These are phyloP conservation scores for Ormosia semicastrata DNA, from an alignment of 306 rosid species.

Conservation along the genomic window DNA sequence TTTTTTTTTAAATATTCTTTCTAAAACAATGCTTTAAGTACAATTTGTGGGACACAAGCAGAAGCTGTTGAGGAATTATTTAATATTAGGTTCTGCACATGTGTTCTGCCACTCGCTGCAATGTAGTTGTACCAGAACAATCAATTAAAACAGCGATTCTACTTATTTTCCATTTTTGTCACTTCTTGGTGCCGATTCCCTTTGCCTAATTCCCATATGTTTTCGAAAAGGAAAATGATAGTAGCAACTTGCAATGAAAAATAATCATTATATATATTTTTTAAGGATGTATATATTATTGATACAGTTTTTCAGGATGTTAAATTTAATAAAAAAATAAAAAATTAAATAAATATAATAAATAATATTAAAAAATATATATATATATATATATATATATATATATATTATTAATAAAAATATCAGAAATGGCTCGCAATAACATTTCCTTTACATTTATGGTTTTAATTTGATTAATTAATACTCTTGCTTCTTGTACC, in stretches of 20 bases:
- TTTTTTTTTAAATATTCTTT: neutral
- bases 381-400: too few species aligned
- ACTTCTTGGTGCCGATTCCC: neutral
- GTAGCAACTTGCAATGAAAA: conserved; percentile 8
- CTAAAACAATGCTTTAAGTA: conserved; percentile 11
- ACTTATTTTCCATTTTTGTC: neutral
- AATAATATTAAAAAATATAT: too few species aligned
- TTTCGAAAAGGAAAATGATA: neutral
- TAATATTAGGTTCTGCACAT: neutral
- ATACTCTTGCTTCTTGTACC: neutral
- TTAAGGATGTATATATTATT: too few species aligned
- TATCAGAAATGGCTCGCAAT: too few species aligned
- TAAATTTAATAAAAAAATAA: too few species aligned
- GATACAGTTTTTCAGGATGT: too few species aligned
- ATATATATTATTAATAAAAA: too few species aligned
- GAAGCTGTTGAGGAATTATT: neutral
- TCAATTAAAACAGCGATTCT: conserved; percentile 13
- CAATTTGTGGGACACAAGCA: conserved; percentile 20
- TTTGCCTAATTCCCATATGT: neutral
- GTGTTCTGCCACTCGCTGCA: neutral
- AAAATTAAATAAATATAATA: too few species aligned
- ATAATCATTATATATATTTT: too few species aligned
- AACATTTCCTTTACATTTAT: neutral
- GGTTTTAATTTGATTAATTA: neutral
- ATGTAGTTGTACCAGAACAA: conserved; percentile 1